A percentile compares a stretch with the other conserved stretches of the same genome.
Conservation (phyloP, 2,329 filamentous ascomycete genomes). For the Paraconiothyrium brasiliense region DNA sequence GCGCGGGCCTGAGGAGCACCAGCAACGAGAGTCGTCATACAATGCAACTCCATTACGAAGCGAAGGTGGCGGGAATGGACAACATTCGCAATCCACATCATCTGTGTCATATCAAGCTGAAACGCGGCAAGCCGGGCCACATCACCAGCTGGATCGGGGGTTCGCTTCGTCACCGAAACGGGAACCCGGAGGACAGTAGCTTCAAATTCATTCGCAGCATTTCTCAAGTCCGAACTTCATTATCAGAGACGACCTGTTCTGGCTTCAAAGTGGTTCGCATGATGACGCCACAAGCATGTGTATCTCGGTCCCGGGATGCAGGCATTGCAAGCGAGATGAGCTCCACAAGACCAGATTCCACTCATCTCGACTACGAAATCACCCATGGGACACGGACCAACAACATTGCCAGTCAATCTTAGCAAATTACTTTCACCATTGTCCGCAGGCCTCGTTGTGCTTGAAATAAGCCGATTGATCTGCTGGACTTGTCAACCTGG, state of each 20-base stretch:
- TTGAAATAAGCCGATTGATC: conserved; percentile 22
- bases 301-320: conserved; percentile 32
- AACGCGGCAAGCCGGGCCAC: conserved; percentile 43
- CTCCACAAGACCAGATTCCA: conserved; percentile 40
- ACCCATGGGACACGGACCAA: conserved; percentile 34
- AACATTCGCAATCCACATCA: conserved; percentile 35
- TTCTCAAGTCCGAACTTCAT: conserved; percentile 28
- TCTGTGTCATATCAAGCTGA: conserved; percentile 44
- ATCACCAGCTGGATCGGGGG: conserved; percentile 44
- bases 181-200: conserved; percentile 48
- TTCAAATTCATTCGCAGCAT: conserved; percentile 35
- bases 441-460: conserved; percentile 24
- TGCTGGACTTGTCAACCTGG: conserved; percentile 24
- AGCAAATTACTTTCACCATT: conserved; percentile 44
- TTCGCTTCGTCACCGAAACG: conserved; percentile 48
- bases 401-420: conserved; percentile 43
- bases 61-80: conserved; percentile 35
- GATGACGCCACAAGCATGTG: conserved; percentile 33
- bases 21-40: conserved; percentile 33
- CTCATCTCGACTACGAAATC: conserved; percentile 39
- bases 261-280: conserved; percentile 4
- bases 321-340: conserved; percentile 50
- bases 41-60: conserved; percentile 31
- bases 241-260: background rate
- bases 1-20: conserved; percentile 33